These are phyloP conservation scores for Corallochytrium limacisporum DNA, from an alignment of 78 protist genomes.

Conservation along the genomic window DNA sequence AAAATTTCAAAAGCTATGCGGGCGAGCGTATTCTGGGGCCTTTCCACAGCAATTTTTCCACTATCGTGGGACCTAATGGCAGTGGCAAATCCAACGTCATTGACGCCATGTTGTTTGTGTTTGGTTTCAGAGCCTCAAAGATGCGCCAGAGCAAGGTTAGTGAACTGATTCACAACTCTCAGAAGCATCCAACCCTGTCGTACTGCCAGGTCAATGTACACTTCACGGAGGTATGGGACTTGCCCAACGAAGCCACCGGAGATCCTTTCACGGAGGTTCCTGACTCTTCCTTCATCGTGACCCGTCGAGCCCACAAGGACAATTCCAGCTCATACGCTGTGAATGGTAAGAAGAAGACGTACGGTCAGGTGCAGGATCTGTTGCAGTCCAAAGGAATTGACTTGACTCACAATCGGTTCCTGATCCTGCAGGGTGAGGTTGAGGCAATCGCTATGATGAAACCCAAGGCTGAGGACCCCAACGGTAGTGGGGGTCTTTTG, in stretches of 20 bases:
- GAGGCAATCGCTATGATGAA: conserved; percentile 97
- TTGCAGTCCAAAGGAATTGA: conserved; percentile 79
- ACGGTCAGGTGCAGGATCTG: conserved; percentile 45
- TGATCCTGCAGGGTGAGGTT: conserved; percentile 98
- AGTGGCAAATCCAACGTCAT: conserved; percentile 98
- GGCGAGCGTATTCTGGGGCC: conserved; percentile 28
- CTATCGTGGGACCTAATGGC: conserved; percentile 99
- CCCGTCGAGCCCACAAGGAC: conserved; percentile 55
- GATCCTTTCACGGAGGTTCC: conserved; percentile 33
- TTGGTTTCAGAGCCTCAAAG: conserved; percentile 82
- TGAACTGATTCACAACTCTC: conserved; percentile 94
- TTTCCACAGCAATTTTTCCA: conserved; percentile 64
- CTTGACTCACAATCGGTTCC: conserved; percentile 94
- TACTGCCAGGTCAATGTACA: conserved; percentile 74
- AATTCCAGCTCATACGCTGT: conserved; percentile 55
- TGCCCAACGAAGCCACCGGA: not conserved
- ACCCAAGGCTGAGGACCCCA: conserved; percentile 96
- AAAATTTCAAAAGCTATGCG: conserved; percentile 93
- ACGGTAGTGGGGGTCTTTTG: too few relatives aligned
- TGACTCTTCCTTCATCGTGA: conserved; percentile 60
- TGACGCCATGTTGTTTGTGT: conserved; percentile 96
- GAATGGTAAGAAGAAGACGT: conserved; percentile 25
- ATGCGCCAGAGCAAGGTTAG: conserved; percentile 80
- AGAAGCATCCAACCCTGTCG: conserved; percentile 27
- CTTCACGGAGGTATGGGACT: conserved; percentile 82